These are phyloP conservation scores for Jackrogersella multiformis DNA, from an alignment of 495 filamentous ascomycete genomes.

Conservation along the genomic window DNA sequence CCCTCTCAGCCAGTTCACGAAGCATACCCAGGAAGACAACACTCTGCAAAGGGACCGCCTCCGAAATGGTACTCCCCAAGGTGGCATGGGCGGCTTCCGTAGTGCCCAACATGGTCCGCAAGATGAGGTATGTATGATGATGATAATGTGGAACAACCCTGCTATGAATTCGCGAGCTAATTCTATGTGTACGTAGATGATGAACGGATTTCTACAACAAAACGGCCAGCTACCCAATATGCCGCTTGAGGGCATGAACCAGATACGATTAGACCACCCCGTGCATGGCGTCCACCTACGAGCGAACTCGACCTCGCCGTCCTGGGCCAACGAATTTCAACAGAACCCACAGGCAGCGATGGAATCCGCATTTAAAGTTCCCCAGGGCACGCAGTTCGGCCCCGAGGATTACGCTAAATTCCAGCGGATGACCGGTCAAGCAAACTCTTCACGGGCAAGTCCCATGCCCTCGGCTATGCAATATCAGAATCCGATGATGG, in stretches of 20 bases:
- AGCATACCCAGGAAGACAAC: constrained; percentile 94
- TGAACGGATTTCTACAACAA: constrained; percentile 91
- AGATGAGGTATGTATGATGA: constrained; percentile 53
- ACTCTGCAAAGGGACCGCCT: constrained; percentile 89
- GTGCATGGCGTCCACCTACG: constrained; percentile 58
- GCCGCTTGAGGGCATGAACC: constrained; percentile 53
- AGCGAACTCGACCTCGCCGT: constrained; percentile 68
- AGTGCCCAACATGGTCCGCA: constrained; percentile 53
- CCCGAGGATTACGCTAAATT: constrained; percentile 88
- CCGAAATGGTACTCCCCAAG: constrained; percentile 71
- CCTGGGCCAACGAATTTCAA: constrained; percentile 63
- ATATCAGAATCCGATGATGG: constrained; percentile 52
- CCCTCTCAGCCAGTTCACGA: constrained; percentile 94
- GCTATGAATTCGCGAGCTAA: constrained; percentile 16
- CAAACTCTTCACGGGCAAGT: constrained; percentile 62
- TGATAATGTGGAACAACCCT: neutral
- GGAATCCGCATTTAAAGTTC: constrained; percentile 78
- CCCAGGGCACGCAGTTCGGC: constrained; percentile 71
- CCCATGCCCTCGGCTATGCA: constrained; percentile 47
- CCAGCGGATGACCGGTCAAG: constrained; percentile 70
- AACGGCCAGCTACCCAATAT: constrained; percentile 57
- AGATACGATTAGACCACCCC: constrained; percentile 52
- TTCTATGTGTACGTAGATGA: constrained; percentile 68
- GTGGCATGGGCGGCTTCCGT: constrained; percentile 53
- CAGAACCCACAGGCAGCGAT: constrained; percentile 74